Conservation (phyloP, 1,139 yeast genomes). For the Yamadazyma friedrichii region DNA sequence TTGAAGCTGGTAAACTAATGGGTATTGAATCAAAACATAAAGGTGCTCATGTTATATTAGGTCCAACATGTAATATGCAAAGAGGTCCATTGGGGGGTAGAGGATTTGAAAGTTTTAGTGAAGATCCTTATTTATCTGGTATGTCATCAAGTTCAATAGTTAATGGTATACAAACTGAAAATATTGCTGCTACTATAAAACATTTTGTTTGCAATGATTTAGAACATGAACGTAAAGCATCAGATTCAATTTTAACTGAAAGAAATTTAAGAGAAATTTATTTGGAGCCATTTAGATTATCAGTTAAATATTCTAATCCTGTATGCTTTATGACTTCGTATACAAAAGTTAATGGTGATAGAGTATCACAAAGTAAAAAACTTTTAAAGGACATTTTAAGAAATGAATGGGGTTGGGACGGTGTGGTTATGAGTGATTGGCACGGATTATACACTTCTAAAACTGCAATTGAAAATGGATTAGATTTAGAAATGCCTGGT, state of each 20-base stretch:
- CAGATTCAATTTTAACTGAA: constrained; percentile 49
- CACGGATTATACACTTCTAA: constrained; percentile 52
- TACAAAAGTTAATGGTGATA: constrained; percentile 58
- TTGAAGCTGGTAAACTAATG: constrained; percentile 32
- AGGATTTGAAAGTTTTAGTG: constrained; percentile 34
- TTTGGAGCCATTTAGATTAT: constrained; percentile 60
- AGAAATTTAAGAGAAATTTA: constrained; percentile 63
- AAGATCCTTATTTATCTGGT: constrained; percentile 35
- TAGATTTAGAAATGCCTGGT: constrained; percentile 68
- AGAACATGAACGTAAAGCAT: constrained; percentile 53
- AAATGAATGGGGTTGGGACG: constrained; percentile 41
- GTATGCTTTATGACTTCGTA: constrained; percentile 54
- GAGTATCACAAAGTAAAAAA: constrained; percentile 46
- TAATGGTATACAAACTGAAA: constrained; percentile 28
- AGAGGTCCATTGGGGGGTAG: constrained; percentile 37
- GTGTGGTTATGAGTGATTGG: constrained; percentile 64
- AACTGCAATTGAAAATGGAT: constrained; percentile 49
- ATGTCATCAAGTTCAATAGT: constrained; percentile 26
- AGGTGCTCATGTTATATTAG: constrained; percentile 32
- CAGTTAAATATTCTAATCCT: constrained; percentile 43
- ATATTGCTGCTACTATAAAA: constrained; percentile 57
- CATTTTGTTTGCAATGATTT: constrained; percentile 62
- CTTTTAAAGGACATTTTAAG: constrained; percentile 43
- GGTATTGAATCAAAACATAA: constrained; percentile 32
- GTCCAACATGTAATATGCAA: constrained; percentile 35